phyloP scores from a whole-genome alignment of 2,329 filamentous ascomycete genomes.

The Aulographum hederae region DNA sequence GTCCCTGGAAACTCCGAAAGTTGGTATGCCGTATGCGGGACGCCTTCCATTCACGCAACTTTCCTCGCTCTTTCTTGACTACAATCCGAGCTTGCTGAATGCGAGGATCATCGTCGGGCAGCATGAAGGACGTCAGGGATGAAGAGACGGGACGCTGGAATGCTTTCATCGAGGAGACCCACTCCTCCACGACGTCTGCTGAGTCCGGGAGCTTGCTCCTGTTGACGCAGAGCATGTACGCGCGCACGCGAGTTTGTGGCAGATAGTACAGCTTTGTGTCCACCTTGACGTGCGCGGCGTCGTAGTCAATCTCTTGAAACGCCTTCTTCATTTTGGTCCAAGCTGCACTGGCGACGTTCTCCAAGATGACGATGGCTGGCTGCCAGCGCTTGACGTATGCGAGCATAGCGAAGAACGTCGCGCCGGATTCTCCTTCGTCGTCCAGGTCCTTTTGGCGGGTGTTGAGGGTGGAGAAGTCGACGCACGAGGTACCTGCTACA shows the following conservation, averaged over 20 bases:
- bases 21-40: slow-evolving; percentile 42
- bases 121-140: slow-evolving; percentile 42
- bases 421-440: slow-evolving; percentile 42
- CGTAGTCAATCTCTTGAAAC: slow-evolving; percentile 37
- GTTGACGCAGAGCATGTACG: slow-evolving; percentile 29
- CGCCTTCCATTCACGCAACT: slow-evolving; percentile 31
- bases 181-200: slow-evolving; percentile 5
- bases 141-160: slow-evolving; percentile 42
- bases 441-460: slow-evolving; percentile 31
- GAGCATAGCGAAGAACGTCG: slow-evolving; percentile 45
- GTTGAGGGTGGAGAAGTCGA: slow-evolving; percentile 56
- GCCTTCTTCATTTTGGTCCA: slow-evolving; percentile 34
- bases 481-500: slow-evolving; percentile 56
- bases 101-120: slow-evolving; percentile 35
- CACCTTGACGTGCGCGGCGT: slow-evolving; percentile 27
- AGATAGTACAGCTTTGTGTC: slow-evolving; percentile 58
- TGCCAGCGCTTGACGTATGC: slow-evolving; percentile 34
- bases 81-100: slow-evolving; percentile 23
- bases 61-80: slow-evolving; percentile 2
- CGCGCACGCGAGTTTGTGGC: slow-evolving; percentile 41
- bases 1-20: slow-evolving; percentile 28
- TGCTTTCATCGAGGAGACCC: slow-evolving; percentile 17
- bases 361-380: slow-evolving; percentile 48
- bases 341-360: slow-evolving; percentile 46
- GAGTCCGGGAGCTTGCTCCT: slow-evolving; percentile 8